phyloP scores from a whole-genome alignment of 306 rosid genomes.

The Quercus mongolica region DNA sequence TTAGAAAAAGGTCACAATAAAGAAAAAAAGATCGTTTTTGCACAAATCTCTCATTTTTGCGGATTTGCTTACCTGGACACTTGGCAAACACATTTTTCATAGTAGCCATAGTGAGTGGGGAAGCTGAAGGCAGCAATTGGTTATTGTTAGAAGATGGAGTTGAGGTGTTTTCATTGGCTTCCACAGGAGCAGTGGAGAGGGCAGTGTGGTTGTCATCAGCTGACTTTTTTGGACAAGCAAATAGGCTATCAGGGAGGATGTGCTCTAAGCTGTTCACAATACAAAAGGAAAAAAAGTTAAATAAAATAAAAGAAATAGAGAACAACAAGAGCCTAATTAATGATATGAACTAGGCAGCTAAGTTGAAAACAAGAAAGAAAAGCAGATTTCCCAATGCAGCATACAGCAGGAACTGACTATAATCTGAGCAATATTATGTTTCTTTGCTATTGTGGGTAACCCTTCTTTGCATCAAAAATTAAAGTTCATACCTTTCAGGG shows the following conservation, averaged over 20 bases:
- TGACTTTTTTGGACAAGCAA: constrained; percentile 72
- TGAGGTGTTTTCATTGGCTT: constrained; percentile 27
- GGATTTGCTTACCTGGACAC: constrained; percentile 38
- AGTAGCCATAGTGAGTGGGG: constrained; percentile 35
- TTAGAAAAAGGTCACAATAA: not conserved
- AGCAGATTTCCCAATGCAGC: not conserved
- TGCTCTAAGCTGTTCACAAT: constrained; percentile 56
- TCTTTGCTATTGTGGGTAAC: not conserved
- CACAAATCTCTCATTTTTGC: not conserved
- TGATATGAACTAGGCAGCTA: not conserved
- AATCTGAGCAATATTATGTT: not conserved
- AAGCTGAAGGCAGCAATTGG: constrained; percentile 22
- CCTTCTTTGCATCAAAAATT: not conserved
- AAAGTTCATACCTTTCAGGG: constrained; percentile 40
- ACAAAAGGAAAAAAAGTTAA: not conserved
- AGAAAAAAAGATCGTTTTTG: not conserved
- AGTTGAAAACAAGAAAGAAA: not conserved
- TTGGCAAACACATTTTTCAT: constrained; percentile 33
- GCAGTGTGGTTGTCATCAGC: constrained; percentile 36
- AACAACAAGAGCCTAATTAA: not conserved
- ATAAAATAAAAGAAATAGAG: constrained; percentile 14
- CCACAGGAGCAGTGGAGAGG: constrained; percentile 30
- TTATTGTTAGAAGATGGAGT: constrained; percentile 31
- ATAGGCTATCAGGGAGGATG: constrained; percentile 79
- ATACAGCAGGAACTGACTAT: not conserved